These are phyloP conservation scores for Chaetothyriales sp. DNA, from an alignment of 2,329 filamentous ascomycete genomes.

Conservation along the genomic window DNA sequence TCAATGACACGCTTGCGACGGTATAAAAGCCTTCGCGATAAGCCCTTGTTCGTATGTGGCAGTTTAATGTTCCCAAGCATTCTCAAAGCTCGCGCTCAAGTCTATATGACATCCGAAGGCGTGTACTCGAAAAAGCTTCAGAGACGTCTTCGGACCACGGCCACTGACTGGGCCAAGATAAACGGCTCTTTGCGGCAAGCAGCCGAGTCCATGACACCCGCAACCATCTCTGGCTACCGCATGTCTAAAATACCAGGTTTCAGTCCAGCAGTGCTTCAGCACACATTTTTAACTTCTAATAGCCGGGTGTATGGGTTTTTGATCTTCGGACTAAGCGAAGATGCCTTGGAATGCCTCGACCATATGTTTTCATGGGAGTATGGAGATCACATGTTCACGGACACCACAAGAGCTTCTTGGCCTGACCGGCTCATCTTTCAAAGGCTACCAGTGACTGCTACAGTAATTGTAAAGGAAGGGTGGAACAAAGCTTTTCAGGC, in stretches of 20 bases:
- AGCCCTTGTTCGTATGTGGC: slow-evolving; percentile 13
- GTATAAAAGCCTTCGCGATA: neutral
- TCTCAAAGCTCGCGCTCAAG: slow-evolving; percentile 6
- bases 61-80: slow-evolving; percentile 13
- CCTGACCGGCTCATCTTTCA: neutral
- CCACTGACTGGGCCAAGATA: slow-evolving; percentile 4
- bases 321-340: slow-evolving; percentile 7
- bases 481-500: neutral
- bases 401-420: neutral
- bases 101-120: slow-evolving; percentile 4
- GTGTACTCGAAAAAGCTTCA: slow-evolving; percentile 10
- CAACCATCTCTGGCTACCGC: neutral
- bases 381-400: neutral
- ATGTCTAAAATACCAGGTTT: neutral
- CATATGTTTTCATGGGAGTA: neutral
- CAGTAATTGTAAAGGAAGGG: neutral
- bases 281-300: neutral
- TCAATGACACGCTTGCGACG: neutral
- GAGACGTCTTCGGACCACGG: slow-evolving; percentile 5
- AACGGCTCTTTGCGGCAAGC: neutral
- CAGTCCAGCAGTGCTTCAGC: neutral
- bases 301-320: slow-evolving; percentile 4
- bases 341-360: slow-evolving; percentile 1
- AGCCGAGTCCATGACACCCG: slow-evolving; percentile 1
- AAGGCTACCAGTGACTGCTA: neutral